Base-by-base conservation (phyloP, 192 early-diverging fungal genomes). In the Fimicolochytrium jonesii region DNA sequence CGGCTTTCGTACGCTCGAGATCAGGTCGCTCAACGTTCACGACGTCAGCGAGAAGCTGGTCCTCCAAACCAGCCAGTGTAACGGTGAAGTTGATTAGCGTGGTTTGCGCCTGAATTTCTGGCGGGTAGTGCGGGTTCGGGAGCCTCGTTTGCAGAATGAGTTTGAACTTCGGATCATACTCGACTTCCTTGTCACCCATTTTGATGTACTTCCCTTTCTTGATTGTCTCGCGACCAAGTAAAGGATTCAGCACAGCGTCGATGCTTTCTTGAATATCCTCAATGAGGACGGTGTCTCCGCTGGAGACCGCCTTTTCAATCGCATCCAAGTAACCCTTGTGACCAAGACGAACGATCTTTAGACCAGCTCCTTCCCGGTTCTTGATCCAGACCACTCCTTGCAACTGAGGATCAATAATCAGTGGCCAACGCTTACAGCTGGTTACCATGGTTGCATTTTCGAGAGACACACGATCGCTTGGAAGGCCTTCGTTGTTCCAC, bases 161-260 rank as follows among this genome's bases (percentile, higher is more conserved):
- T 34, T 81, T 79, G 71, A 86, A 86, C 6, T 68, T 49, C 4
- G 74, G 82, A 49, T 86, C 80, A 60, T 86, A 86, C 53, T 86
- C 84, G 18, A 86, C 82, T 75, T 86, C 84, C 52, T 86, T 86
- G 70, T 86, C 84, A 36, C 84, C 84, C 77, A 86, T 83, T 33
- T 85, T 85, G 53, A 86, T 82, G 60, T 81, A 84, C 49, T 68
- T 56, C 2, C 84, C 84, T 54, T 85, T 85, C 50, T 85, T 85
- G 64, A 86, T 86, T 15, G 81, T 84, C 68, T 85, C 80, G 17
- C 82, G 75, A 70, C 84, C 82, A 23, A 86, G 71, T 4, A 86
- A 43, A 9, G 81, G 79, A 52, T 86, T 83, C 3, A 86, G 65
- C n/a, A 85, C 82, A 15, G 84, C 64, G 60, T 86, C 84, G 39